Evolutionary conservation across 106 monocot genomes (phyloP).

Genomic region (Platanthera guangdongensis): DNA sequence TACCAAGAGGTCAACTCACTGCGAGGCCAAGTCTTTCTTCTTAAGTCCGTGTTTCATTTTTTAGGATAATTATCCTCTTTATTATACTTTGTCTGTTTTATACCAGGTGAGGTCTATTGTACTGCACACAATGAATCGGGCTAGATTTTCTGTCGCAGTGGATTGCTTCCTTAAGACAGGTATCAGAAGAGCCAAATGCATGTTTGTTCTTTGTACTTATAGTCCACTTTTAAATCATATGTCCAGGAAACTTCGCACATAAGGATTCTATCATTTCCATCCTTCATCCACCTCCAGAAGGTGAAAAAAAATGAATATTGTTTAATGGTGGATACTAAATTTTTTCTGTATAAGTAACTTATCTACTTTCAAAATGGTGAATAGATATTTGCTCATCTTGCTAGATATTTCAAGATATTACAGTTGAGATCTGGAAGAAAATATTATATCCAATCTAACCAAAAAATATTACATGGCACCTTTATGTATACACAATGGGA

Average conservation of each 20-base stretch:
- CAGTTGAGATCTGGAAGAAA: neutral
- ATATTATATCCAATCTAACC: too few species aligned
- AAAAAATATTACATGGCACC: too few species aligned
- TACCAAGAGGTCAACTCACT: slow-evolving; percentile 71
- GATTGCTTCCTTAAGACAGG: slow-evolving; percentile 92
- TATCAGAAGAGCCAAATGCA: slow-evolving; percentile 9
- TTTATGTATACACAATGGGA: too few species aligned
- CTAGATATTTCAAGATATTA: neutral
- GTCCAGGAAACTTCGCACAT: neutral
- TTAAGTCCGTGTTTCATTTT: neutral
- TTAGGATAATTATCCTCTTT: neutral
- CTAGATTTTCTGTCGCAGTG: slow-evolving; percentile 90
- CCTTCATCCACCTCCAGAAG: neutral
- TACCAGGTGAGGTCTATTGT: slow-evolving; percentile 92
- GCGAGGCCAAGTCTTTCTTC: neutral
- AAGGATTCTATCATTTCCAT: neutral
- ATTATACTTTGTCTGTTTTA: neutral
- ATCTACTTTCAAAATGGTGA: neutral
- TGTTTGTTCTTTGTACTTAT: neutral
- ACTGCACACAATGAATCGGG: slow-evolving; percentile 84
- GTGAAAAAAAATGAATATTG: neutral
- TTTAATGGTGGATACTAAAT: neutral
- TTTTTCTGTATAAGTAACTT: neutral
- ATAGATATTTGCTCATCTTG: neutral
- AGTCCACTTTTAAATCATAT: neutral